Evolutionary conservation across 1,284 basidiomycete species (phyloP).

Genomic region (Chalciporus piperatoides): DNA sequence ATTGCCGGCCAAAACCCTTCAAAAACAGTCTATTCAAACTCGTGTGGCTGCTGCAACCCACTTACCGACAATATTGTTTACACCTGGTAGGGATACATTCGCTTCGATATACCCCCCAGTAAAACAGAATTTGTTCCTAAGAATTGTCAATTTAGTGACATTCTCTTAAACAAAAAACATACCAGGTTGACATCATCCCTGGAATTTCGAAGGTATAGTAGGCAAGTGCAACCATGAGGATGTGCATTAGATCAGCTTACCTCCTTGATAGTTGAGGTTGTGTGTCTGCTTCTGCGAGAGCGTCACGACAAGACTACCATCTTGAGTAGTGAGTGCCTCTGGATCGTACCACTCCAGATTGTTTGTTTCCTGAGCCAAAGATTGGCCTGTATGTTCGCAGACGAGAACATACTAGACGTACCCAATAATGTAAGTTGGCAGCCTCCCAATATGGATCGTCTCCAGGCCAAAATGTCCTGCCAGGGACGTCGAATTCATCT

Average conservation of each 20-base stretch:
- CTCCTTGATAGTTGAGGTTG: slow-evolving; percentile 59
- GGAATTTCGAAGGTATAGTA: slow-evolving; percentile 23
- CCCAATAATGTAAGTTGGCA: slow-evolving; percentile 54
- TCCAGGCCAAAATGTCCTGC: slow-evolving; percentile 66
- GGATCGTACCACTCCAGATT: slow-evolving; percentile 71
- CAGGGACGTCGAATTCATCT: slow-evolving; percentile 77
- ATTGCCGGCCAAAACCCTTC: slow-evolving; percentile 55
- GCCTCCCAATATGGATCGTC: slow-evolving; percentile 79
- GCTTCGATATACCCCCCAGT: slow-evolving; percentile 62
- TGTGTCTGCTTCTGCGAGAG: slow-evolving; percentile 52
- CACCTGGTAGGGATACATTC: slow-evolving; percentile 65
- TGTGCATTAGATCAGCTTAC: slow-evolving; percentile 27
- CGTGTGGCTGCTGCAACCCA: slow-evolving; percentile 10
- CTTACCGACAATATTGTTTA: slow-evolving; percentile 47
- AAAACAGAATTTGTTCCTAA: slow-evolving; percentile 78
- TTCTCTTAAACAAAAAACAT: neutral
- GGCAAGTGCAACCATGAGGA: neutral
- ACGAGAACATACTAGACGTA: slow-evolving; percentile 30
- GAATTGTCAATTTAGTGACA: slow-evolving; percentile 6
- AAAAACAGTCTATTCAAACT: neutral
- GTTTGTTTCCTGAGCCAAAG: slow-evolving; percentile 35
- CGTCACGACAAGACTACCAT: slow-evolving; percentile 65
- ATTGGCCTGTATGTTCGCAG: slow-evolving; percentile 45
- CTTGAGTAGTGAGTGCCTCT: slow-evolving; percentile 58
- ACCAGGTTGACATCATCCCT: slow-evolving; percentile 38